phyloP scores from a whole-genome alignment of 768 basidiomycete genomes.

The Mycena galopus region DNA sequence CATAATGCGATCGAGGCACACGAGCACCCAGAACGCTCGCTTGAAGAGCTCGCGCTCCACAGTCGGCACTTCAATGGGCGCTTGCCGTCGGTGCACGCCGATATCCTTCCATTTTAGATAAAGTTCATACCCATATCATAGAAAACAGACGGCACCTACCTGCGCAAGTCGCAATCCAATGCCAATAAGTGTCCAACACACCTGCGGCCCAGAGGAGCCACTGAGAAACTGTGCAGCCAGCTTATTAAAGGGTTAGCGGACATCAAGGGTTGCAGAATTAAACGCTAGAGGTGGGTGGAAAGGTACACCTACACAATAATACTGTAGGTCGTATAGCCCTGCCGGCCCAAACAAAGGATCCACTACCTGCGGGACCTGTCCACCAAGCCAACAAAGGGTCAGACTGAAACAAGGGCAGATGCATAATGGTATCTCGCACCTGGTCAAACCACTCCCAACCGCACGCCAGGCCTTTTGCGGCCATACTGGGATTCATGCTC shows the following conservation, averaged over 20 bases:
- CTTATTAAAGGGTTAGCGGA: conserved; percentile 10
- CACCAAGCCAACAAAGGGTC: neutral
- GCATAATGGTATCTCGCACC: conserved; percentile 48
- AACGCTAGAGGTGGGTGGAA: neutral
- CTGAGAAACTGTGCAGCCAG: neutral
- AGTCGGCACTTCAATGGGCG: neutral
- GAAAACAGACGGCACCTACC: neutral
- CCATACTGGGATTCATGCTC: conserved; percentile 61
- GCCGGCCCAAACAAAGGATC: conserved; percentile 50
- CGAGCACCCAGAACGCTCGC: neutral
- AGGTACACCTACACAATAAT: neutral
- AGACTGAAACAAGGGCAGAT: neutral
- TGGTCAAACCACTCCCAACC: conserved; percentile 81
- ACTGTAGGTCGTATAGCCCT: neutral
- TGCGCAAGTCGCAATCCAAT: neutral
- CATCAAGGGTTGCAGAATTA: neutral
- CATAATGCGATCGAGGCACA: neutral
- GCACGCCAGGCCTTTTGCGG: conserved; percentile 47
- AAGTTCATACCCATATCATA: neutral
- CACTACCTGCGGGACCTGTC: conserved; percentile 67
- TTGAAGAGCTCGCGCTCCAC: neutral
- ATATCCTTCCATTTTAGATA: neutral
- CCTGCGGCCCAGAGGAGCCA: neutral
- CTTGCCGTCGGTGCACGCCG: neutral
- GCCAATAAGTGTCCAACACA: neutral